phyloP scores from a whole-genome alignment of 305 asterid genomes.

The Fraxinus dipetala region DNA sequence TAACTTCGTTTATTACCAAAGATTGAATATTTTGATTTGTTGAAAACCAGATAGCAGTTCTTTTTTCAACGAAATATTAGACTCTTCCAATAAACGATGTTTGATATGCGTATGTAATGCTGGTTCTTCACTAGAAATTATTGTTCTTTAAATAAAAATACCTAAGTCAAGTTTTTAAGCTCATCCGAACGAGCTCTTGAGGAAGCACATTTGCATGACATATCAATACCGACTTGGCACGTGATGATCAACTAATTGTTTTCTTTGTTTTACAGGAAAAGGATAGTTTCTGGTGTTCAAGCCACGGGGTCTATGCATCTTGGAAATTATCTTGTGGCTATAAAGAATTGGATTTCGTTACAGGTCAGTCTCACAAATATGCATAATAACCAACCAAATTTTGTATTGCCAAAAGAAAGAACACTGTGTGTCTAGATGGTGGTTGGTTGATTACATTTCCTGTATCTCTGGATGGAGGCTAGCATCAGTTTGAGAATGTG shows the following conservation, averaged over 20 bases:
- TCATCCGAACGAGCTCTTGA: neutral
- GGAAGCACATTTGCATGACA: neutral
- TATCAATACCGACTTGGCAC: constrained; percentile 4
- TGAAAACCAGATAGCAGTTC: neutral
- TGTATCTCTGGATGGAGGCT: neutral
- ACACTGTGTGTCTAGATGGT: neutral
- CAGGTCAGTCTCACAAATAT: constrained; percentile 48
- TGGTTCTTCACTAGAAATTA: neutral
- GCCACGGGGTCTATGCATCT: constrained; percentile 95
- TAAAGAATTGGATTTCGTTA: constrained; percentile 81
- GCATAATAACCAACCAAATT: neutral
- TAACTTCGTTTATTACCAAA: neutral
- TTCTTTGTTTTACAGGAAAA: constrained; percentile 52
- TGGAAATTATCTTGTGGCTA: constrained; percentile 93
- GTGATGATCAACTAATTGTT: constrained; percentile 1
- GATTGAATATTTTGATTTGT: neutral
- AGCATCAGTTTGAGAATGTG: constrained; percentile 3
- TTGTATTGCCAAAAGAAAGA: neutral
- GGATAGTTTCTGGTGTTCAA: constrained; percentile 97
- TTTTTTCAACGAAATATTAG: neutral
- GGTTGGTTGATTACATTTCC: neutral
- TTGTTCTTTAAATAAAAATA: neutral
- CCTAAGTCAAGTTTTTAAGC: neutral
- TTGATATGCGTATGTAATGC: neutral
- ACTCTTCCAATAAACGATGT: neutral